These are phyloP conservation scores for Fomes fomentarius DNA, from an alignment of 1,284 basidiomycete species.

Conservation along the genomic window DNA sequence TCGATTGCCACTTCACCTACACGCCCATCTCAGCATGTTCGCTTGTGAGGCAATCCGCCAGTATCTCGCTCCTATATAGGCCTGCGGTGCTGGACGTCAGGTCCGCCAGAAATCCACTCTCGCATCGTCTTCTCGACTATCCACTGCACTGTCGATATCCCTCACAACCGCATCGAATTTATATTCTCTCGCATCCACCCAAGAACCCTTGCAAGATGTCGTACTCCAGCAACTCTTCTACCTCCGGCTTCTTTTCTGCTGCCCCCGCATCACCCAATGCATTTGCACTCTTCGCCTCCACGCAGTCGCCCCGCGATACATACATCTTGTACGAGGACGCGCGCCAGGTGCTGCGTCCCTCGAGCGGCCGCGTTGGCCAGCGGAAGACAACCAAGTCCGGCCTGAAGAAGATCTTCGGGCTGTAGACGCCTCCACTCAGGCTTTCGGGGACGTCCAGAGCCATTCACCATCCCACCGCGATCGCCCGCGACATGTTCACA, in stretches of 20 bases:
- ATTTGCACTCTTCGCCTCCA: slow-evolving; percentile 28
- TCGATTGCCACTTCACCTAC: slow-evolving; percentile 7
- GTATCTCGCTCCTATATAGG: not conserved
- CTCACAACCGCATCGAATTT: not conserved
- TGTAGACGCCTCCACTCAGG: too few relatives aligned
- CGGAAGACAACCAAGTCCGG: slow-evolving; percentile 24
- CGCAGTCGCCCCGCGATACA: slow-evolving; percentile 31
- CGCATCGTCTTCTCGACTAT: not conserved
- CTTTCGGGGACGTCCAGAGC: too few relatives aligned
- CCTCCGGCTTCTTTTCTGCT: slow-evolving; percentile 23
- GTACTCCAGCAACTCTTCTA: slow-evolving; percentile 17
- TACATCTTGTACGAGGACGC: slow-evolving; percentile 32
- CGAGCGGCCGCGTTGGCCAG: slow-evolving; percentile 11
- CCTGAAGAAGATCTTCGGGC: slow-evolving; percentile 30
- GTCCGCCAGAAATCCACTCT: not conserved
- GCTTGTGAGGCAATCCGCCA: slow-evolving; percentile 11
- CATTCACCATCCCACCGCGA: too few relatives aligned
- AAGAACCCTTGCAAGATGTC: slow-evolving; percentile 20
- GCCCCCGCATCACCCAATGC: slow-evolving; percentile 26
- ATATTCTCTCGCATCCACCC: not conserved
- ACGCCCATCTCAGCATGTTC: not conserved
- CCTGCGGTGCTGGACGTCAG: slow-evolving; percentile 1
- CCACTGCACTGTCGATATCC: not conserved
- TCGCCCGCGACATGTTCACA: too few relatives aligned
- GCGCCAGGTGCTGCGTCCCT: slow-evolving; percentile 21